Base-by-base conservation (phyloP, 1,284 basidiomycete species). In the Cryptococcus sp. region DNA sequence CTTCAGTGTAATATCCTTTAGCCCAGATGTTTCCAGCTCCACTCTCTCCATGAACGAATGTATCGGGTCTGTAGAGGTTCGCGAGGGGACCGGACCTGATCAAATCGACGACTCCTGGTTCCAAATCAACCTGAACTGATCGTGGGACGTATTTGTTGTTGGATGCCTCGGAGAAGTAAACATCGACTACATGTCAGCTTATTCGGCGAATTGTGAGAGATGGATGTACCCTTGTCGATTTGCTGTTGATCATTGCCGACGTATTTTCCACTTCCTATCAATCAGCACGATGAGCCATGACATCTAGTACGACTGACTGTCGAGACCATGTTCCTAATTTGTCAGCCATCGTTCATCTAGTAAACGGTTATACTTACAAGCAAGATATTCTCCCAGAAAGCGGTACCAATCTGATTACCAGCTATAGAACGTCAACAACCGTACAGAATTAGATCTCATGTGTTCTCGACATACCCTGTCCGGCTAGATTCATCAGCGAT, bases 21-120 rank as follows among this genome's bases (percentile, higher is more conserved):
- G 89, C 88, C 85, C 88, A 93, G 67, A 93, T 94, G 72, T 94
- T 96, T 25, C 90, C 91, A 16, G 92, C 92, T 55, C 79, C 77
- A 54, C 74, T 77, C 69, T 93, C 87, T 42, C 83, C 82, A 49
- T 83, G 81, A 51, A 94, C 76, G 70, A 84, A 94, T 3, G 91
- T 93, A 72, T 94, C 91, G 11, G 92, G 92, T 51, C 86, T 82
- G 78, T 91, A 97, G 22, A 97, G 80, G 57, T 69, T 63, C 25
- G 70, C 71, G 45, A 75, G 59, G 14, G 67, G 62, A 69, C 83
- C 61, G 55, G 88, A 86, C 53, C 80, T 70, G 54, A 79, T 71
- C 34, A 76, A 82, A 66, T 94, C 85, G 68, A 87, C 85, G 16
- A 96, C 93, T 25, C 89, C 88, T n/a, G 85, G 80, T 74, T 97